Percentiles rank a stretch among this genome's conserved stretches.
Conservation (phyloP, 176 grass and related monocot species). For the Tillandsia leiboldiana region DNA sequence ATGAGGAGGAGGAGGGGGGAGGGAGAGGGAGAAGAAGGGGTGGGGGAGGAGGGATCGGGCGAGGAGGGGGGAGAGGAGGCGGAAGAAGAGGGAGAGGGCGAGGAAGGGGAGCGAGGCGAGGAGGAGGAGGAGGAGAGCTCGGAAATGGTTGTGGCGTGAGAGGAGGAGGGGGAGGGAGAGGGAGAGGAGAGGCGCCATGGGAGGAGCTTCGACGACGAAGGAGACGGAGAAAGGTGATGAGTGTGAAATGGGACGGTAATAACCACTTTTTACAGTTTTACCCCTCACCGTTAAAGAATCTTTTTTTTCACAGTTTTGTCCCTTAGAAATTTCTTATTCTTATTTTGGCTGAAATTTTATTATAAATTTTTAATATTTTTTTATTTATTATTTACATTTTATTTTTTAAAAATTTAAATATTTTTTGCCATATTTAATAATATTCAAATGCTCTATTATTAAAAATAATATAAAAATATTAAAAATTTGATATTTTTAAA, state of each 20-base stretch:
- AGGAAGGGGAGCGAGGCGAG: slow-evolving; percentile 15
- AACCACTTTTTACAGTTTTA: too few species aligned
- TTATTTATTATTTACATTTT: too few species aligned
- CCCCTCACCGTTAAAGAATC: too few species aligned
- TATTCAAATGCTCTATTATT: too few species aligned
- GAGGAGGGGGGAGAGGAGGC: slow-evolving; percentile 37
- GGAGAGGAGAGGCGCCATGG: slow-evolving; percentile 20
- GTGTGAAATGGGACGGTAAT: background rate
- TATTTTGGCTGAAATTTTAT: too few species aligned
- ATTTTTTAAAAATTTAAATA: too few species aligned
- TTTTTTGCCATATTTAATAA: too few species aligned
- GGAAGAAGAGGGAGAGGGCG: slow-evolving; percentile 35
- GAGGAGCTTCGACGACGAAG: slow-evolving; percentile 3
- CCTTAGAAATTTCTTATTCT: too few species aligned
- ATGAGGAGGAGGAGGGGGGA: background rate
- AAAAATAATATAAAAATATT: too few species aligned
- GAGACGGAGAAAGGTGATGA: background rate
- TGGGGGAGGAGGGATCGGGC: slow-evolving; percentile 11
- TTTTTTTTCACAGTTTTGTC: too few species aligned
- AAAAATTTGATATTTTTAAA: too few species aligned
- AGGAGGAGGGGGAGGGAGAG: background rate
- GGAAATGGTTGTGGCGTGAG: slow-evolving; percentile 2
- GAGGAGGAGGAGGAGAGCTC: background rate
- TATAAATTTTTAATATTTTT: too few species aligned
- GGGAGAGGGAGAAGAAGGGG: slow-evolving; percentile 26